These are phyloP conservation scores for Didymosphaeria variabile DNA, from an alignment of 2,329 filamentous ascomycete genomes.

Conservation along the genomic window DNA sequence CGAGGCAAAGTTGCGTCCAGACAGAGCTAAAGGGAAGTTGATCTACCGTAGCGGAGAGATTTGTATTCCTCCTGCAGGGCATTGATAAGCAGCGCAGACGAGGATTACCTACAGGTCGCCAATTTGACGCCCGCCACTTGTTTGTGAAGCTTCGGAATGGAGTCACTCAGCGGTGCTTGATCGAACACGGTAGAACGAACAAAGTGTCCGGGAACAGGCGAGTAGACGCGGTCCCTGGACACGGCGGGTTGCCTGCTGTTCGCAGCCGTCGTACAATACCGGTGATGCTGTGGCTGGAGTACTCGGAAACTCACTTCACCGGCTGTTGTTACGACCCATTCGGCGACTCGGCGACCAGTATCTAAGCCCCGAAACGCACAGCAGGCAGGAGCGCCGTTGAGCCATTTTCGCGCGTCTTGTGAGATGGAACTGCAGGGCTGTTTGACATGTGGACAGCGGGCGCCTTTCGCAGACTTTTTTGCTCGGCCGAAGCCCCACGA, in stretches of 20 bases:
- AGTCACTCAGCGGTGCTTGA: constrained; percentile 19
- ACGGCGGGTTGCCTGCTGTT: constrained; percentile 4
- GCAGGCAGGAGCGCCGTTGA: constrained; percentile 23
- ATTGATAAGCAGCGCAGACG: constrained; percentile 36
- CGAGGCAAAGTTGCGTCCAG: neutral
- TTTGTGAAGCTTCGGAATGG: constrained; percentile 13
- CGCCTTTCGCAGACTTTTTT: constrained; percentile 15
- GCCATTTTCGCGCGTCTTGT: constrained; percentile 28
- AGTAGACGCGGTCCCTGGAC: neutral
- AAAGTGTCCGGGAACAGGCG: neutral
- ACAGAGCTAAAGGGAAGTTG: neutral
- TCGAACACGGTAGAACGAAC: neutral
- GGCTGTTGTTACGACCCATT: constrained; percentile 17
- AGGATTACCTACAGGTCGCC: constrained; percentile 22
- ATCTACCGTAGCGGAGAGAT: constrained; percentile 9
- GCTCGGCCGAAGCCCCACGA: constrained; percentile 35
- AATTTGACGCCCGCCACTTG: constrained; percentile 1
- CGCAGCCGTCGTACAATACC: constrained; percentile 8
- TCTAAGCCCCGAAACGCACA: constrained; percentile 16
- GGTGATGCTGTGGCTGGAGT: constrained; percentile 13
- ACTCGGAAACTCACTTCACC: constrained; percentile 2
- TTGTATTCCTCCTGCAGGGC: constrained; percentile 16
- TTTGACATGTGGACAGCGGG: constrained; percentile 23
- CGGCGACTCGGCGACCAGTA: constrained; percentile 16
- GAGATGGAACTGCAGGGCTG: constrained; percentile 21